phyloP scores from a whole-genome alignment of 2,329 filamentous ascomycete species.

The Aspergillus niger region DNA sequence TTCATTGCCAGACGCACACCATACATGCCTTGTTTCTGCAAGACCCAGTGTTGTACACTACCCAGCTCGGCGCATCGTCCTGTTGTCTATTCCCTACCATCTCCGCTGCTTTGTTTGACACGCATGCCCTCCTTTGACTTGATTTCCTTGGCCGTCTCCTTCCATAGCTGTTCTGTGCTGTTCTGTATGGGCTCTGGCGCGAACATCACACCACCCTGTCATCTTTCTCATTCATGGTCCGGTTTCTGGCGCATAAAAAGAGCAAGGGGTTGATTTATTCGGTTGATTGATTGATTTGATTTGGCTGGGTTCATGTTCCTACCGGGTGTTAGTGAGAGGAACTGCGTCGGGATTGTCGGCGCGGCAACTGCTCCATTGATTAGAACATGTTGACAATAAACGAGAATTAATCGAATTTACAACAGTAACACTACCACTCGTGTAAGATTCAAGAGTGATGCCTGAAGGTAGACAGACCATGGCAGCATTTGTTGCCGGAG shows the following conservation, averaged over 20 bases:
- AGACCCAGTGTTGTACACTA: slow-evolving; percentile 41
- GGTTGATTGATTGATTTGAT: slow-evolving; percentile 34
- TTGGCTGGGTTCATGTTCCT: slow-evolving; percentile 33
- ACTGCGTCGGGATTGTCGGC: slow-evolving; percentile 16
- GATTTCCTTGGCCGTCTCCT: slow-evolving; percentile 20
- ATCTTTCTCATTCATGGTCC: slow-evolving; percentile 25
- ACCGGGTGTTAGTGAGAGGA: slow-evolving; percentile 32
- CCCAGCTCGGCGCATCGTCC: slow-evolving; percentile 27
- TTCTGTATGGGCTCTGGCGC: slow-evolving; percentile 16
- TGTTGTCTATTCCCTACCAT: slow-evolving; percentile 25
- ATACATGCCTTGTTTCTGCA: slow-evolving; percentile 31
- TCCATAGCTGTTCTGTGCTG: slow-evolving; percentile 15
- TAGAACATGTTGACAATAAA: slow-evolving; percentile 27
- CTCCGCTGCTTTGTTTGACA: slow-evolving; percentile 23
- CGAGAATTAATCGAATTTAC: slow-evolving; percentile 13
- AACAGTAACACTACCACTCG: too few relatives aligned
- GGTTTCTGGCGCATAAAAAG: slow-evolving; percentile 40
- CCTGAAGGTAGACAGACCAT: too few relatives aligned
- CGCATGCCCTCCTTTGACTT: slow-evolving; percentile 25
- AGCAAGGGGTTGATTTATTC: slow-evolving; percentile 34
- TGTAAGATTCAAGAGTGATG: too few relatives aligned
- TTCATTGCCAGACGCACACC: slow-evolving; percentile 22
- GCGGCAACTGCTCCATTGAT: slow-evolving; percentile 16
- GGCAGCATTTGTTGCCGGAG: background rate
- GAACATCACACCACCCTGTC: slow-evolving; percentile 17